phyloP scores from a whole-genome alignment of 345 rosid species.

The Syzygium aqueum region DNA sequence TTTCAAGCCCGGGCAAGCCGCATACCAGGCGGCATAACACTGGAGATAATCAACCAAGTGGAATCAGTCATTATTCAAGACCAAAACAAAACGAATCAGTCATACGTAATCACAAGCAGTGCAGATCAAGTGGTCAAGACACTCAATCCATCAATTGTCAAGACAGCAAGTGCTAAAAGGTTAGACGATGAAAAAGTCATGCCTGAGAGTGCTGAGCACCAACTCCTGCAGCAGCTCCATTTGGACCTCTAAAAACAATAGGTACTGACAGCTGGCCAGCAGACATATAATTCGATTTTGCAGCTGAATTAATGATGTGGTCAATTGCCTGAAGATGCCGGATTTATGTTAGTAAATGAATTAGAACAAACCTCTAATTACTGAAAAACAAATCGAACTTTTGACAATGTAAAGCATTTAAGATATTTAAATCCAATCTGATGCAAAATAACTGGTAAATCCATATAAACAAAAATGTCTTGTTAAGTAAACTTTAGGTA shows the following conservation, averaged over 20 bases:
- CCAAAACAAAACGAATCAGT: neutral
- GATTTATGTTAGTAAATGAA: neutral
- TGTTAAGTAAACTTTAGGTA: neutral
- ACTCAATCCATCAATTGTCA: neutral
- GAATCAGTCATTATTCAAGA: neutral
- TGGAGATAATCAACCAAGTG: conserved; percentile 15
- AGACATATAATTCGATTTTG: conserved; percentile 92
- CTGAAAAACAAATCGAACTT: neutral
- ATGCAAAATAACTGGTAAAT: neutral
- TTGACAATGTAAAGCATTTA: neutral
- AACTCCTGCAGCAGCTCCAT: conserved; percentile 99
- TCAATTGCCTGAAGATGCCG: conserved; percentile 67
- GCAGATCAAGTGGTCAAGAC: neutral
- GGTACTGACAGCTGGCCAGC: conserved; percentile 80
- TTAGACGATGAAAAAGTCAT: conserved; percentile 4
- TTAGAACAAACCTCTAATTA: neutral
- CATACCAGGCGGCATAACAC: conserved; percentile 97
- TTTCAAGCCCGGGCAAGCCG: conserved; percentile 81
- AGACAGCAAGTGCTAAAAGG: neutral
- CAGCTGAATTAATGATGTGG: conserved; percentile 96
- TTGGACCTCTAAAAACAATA: conserved; percentile 95
- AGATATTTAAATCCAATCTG: neutral
- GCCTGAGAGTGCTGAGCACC: conserved; percentile 98
- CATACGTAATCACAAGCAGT: neutral
- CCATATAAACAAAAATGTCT: neutral